A percentile compares a stretch with the other conserved stretches of the same genome.
phyloP scores from a whole-genome alignment of 2,329 filamentous ascomycete species.

The Ceratocystis cacaofunesta region DNA sequence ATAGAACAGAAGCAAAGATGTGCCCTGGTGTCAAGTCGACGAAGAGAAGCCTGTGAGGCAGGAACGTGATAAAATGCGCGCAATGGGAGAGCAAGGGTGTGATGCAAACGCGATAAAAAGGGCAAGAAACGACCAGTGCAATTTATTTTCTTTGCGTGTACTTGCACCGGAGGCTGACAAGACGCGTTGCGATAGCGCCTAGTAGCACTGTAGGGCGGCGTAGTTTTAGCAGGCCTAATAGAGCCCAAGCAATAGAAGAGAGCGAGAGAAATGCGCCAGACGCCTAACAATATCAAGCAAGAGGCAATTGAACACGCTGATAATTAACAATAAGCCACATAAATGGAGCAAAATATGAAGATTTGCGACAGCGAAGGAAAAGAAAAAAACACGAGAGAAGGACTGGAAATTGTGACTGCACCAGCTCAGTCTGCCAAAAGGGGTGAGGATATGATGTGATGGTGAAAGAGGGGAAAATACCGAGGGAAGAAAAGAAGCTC shows the following conservation, averaged over 20 bases:
- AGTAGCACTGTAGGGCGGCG: neutral
- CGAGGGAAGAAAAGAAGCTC: conserved; percentile 4
- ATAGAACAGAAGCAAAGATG: neutral
- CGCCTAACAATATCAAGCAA: neutral
- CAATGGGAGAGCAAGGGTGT: neutral
- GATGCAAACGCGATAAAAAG: neutral
- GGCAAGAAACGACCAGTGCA: neutral
- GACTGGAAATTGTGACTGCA: neutral
- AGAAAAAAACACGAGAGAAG: neutral
- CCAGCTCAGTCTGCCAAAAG: neutral
- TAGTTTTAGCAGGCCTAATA: neutral
- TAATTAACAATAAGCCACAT: neutral
- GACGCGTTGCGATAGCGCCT: conserved; percentile 12
- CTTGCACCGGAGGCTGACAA: neutral
- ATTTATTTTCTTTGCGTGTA: too few relatives aligned
- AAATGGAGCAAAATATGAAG: neutral
- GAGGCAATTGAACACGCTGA: neutral
- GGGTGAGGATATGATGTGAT: neutral
- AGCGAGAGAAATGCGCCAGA: neutral
- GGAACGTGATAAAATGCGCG: neutral
- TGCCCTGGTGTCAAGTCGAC: neutral
- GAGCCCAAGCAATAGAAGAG: neutral
- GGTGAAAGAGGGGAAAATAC: conserved; percentile 2
- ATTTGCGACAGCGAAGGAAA: neutral
- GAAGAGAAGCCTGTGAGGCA: neutral